phyloP scores from a whole-genome alignment of 75 land plant species.

The Pinus taeda region DNA sequence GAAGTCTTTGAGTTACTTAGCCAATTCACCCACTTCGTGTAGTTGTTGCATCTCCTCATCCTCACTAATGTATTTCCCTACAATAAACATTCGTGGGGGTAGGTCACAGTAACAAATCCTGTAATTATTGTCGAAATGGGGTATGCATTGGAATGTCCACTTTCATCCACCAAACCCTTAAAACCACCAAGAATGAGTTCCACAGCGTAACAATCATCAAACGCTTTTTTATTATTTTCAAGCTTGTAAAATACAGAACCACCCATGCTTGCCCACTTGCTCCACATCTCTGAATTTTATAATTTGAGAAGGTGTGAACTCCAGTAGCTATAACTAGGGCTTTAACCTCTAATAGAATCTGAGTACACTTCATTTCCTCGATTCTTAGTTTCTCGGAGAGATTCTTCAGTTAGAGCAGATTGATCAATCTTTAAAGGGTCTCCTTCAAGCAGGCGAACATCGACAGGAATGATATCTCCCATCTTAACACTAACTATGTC shows the following conservation, averaged over 20 bases:
- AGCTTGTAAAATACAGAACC: constrained; percentile 42
- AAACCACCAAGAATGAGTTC: constrained; percentile 20
- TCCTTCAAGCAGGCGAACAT: constrained; percentile 64
- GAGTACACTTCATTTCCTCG: constrained; percentile 62
- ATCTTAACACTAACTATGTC: constrained; percentile 41
- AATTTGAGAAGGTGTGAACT: constrained; percentile 38
- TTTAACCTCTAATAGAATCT: constrained; percentile 58
- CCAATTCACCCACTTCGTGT: constrained; percentile 23
- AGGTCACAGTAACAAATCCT: constrained; percentile 7
- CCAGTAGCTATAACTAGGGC: constrained; percentile 69
- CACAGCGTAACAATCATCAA: constrained; percentile 27
- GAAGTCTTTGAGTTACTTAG: constrained; percentile 18
- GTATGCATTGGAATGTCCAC: constrained; percentile 46
- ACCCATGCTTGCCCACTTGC: not conserved
- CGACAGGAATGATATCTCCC: constrained; percentile 61
- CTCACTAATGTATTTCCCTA: constrained; percentile 38
- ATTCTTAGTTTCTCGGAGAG: constrained; percentile 52
- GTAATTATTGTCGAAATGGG: constrained; percentile 20
- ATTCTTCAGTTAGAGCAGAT: constrained; percentile 62
- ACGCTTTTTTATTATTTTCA: constrained; percentile 32
- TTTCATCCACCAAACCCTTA: constrained; percentile 28
- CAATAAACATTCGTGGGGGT: constrained; percentile 24
- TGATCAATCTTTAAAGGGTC: constrained; percentile 58
- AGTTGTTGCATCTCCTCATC: constrained; percentile 28
- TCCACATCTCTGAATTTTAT: not conserved